Conservation (phyloP, 2,329 filamentous ascomycete species). For the Epichloe bromicola region DNA sequence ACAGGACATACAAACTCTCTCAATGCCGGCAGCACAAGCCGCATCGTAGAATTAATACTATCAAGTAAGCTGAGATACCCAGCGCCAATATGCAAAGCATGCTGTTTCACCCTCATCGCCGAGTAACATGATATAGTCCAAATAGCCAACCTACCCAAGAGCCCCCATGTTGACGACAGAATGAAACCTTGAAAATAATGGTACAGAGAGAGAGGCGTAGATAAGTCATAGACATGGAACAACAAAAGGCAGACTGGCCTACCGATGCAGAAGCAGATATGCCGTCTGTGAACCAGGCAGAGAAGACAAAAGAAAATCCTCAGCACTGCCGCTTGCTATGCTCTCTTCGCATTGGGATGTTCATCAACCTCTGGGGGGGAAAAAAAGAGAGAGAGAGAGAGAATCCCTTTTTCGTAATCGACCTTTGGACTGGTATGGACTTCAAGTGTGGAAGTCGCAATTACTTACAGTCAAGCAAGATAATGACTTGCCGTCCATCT, state of each 20-base stretch:
- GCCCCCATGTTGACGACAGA: neutral
- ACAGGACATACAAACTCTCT: neutral
- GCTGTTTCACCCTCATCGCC: neutral
- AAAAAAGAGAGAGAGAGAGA: too few relatives aligned
- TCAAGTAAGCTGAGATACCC: neutral
- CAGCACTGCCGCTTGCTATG: conserved; percentile 4
- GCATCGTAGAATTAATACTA: neutral
- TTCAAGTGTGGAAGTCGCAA: too few relatives aligned
- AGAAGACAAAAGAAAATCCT: neutral
- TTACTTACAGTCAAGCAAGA: too few relatives aligned
- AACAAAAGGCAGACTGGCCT: neutral
- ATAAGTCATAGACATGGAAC: neutral
- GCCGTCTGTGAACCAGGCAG: neutral
- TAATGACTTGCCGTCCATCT: too few relatives aligned
- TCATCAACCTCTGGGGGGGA: neutral
- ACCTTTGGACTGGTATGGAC: too few relatives aligned
- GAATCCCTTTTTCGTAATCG: neutral
- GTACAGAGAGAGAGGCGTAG: too few relatives aligned
- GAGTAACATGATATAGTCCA: neutral
- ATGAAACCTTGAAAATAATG: too few relatives aligned
- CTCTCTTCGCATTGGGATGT: neutral
- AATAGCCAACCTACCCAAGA: neutral
- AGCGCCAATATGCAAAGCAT: conserved; percentile 2
- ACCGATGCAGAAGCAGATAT: neutral
- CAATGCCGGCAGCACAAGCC: neutral